Percentiles rank a stretch among this genome's conserved stretches.
These are phyloP conservation scores for Volvariella surrecta DNA, from an alignment of 1,284 basidiomycete genomes.

Conservation along the genomic window DNA sequence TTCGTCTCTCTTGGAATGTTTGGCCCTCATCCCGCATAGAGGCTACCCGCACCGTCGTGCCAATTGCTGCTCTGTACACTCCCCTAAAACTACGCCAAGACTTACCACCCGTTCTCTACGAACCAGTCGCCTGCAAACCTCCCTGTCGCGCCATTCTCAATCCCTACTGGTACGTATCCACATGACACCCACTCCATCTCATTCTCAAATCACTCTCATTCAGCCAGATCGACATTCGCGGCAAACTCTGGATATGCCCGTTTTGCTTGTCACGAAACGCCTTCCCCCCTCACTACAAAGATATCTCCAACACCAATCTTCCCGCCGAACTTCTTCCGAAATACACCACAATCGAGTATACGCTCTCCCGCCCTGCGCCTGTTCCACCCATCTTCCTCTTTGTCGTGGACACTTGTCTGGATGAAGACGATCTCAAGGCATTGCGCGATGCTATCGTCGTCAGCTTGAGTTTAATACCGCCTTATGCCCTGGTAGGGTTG, in stretches of 20 bases:
- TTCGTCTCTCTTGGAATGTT: constrained; percentile 95
- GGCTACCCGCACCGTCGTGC: constrained; percentile 95
- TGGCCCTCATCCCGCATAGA: constrained; percentile 98
- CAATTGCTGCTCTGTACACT: constrained; percentile 96
- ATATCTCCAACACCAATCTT: constrained; percentile 95
- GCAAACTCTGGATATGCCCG: constrained; percentile 99
- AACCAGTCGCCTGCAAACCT: constrained; percentile 97
- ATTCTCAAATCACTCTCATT: constrained; percentile 6
- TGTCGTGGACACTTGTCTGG: constrained; percentile 96
- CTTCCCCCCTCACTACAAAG: constrained; percentile 98
- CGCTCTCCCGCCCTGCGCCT: constrained; percentile 83
- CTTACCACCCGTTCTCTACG: constrained; percentile 93
- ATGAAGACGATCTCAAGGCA: constrained; percentile 94
- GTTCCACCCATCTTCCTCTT: constrained; percentile 96
- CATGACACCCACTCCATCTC: constrained; percentile 2
- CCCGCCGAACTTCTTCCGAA: constrained; percentile 95
- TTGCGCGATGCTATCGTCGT: constrained; percentile 90
- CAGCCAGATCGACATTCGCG: constrained; percentile 97
- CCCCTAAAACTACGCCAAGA: constrained; percentile 94
- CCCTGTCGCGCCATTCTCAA: constrained; percentile 97
- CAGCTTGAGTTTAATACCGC: constrained; percentile 88
- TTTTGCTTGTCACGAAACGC: constrained; percentile 97
- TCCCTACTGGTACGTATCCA: constrained; percentile 77
- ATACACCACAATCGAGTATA: constrained; percentile 99
- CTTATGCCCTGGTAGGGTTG: constrained; percentile 90